phyloP scores from a whole-genome alignment of 2,329 filamentous ascomycete genomes.

The Aspergillus neoniger region DNA sequence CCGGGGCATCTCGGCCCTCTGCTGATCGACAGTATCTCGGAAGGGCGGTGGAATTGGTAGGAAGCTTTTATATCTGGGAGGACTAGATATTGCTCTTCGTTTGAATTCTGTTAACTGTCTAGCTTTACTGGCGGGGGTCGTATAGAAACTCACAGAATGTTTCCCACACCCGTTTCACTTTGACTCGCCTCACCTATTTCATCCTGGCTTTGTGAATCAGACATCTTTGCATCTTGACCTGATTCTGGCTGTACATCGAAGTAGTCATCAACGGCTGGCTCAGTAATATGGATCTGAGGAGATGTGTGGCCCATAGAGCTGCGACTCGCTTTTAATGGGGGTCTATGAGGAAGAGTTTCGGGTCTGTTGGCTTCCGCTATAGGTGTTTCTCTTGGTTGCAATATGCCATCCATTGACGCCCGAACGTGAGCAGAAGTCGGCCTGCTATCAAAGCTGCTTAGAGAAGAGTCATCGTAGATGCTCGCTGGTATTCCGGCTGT shows the following conservation, averaged over 20 bases:
- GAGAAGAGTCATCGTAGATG: slow-evolving; percentile 31
- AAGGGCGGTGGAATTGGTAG: slow-evolving; percentile 27
- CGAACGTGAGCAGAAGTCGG: slow-evolving; percentile 25
- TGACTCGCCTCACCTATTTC: not conserved
- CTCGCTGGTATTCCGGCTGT: slow-evolving; percentile 25
- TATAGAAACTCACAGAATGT: not conserved
- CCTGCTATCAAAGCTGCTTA: slow-evolving; percentile 34
- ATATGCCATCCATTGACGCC: slow-evolving; percentile 13
- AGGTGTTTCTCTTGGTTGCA: not conserved
- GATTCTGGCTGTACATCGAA: slow-evolving; percentile 18
- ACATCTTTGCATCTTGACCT: slow-evolving; percentile 5
- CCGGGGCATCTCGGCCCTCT: slow-evolving; percentile 27
- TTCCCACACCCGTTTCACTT: not conserved
- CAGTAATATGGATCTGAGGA: slow-evolving; percentile 34
- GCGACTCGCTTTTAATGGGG: slow-evolving; percentile 24
- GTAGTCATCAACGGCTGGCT: slow-evolving; percentile 26
- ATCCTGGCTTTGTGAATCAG: slow-evolving; percentile 1
- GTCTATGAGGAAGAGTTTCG: slow-evolving; percentile 17
- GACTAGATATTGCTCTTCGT: slow-evolving; percentile 10
- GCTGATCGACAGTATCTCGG: slow-evolving; percentile 27
- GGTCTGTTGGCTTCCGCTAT: slow-evolving; percentile 1
- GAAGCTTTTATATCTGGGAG: slow-evolving; percentile 25
- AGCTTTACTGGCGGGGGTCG: not conserved
- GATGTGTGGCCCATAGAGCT: slow-evolving; percentile 28
- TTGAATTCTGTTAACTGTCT: not conserved